Percentiles rank a stretch among this genome's conserved stretches.
Conservation (phyloP, 352 stramenopile genomes). For the Globisporangium emineosum region DNA sequence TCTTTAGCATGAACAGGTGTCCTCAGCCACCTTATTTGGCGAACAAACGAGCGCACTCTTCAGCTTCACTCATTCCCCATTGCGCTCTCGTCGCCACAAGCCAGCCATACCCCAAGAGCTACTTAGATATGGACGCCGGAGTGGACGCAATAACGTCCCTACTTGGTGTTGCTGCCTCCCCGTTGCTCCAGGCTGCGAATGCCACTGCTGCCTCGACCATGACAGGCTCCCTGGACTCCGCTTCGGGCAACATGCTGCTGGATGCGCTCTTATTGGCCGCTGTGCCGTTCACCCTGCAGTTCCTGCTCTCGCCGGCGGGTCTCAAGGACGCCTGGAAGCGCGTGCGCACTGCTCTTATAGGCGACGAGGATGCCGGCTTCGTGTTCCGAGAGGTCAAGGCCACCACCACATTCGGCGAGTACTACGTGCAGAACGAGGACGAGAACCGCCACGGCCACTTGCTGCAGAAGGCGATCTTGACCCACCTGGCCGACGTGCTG, state of each 20-base stretch:
- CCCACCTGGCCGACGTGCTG: conserved; percentile 33
- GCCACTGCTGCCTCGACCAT: conserved; percentile 12
- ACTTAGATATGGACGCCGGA: conserved; percentile 1
- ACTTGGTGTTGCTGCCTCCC: background rate
- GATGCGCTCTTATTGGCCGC: conserved; percentile 32
- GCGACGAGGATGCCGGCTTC: conserved; percentile 19
- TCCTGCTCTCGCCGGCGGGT: conserved; percentile 33
- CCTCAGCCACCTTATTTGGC: background rate
- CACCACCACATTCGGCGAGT: conserved; percentile 6
- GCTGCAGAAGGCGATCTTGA: conserved; percentile 46
- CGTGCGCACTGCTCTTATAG: conserved; percentile 22
- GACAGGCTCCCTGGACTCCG: conserved; percentile 25
- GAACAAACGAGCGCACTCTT: too few species aligned
- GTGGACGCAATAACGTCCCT: conserved; percentile 5
- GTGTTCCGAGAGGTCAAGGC: conserved; percentile 27
- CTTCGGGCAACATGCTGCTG: conserved; percentile 33
- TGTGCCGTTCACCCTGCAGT: conserved; percentile 15
- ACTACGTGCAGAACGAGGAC: conserved; percentile 17
- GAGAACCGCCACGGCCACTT: conserved; percentile 27
- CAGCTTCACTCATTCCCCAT: conserved; percentile 6
- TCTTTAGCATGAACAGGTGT: background rate
- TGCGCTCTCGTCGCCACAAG: background rate
- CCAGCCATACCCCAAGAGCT: background rate
- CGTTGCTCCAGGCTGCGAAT: conserved; percentile 13
- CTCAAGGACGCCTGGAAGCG: conserved; percentile 28